Percentiles rank a stretch among this genome's conserved stretches.
phyloP scores from a whole-genome alignment of 768 basidiomycete genomes.

The Lentinula aciculospora region DNA sequence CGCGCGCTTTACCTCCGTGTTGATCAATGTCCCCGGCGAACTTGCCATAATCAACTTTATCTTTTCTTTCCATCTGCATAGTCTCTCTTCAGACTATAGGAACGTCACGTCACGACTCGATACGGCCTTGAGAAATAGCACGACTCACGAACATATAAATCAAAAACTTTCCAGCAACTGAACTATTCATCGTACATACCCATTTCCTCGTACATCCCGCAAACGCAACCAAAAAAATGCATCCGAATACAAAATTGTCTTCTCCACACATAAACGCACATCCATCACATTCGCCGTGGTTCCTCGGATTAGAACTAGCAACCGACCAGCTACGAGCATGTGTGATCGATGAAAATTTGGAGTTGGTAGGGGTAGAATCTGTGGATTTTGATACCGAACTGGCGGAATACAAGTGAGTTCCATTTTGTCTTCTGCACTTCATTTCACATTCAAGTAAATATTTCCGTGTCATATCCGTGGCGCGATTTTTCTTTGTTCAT shows the following conservation, averaged over 20 bases:
- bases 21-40: background rate
- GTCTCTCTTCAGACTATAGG: background rate
- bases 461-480: slow-evolving; percentile 2
- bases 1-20: background rate
- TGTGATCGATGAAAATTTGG: slow-evolving; percentile 77
- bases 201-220: background rate
- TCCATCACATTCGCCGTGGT: slow-evolving; percentile 20
- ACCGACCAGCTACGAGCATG: slow-evolving; percentile 81
- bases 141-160: background rate
- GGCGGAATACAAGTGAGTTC: slow-evolving; percentile 73
- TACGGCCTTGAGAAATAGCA: background rate
- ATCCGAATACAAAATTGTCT: background rate
- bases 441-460: background rate
- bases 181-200: background rate
- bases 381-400: slow-evolving; percentile 82
- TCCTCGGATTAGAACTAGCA: slow-evolving; percentile 82
- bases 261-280: background rate
- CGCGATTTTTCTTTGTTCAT: slow-evolving; percentile 10
- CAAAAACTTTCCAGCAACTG: background rate
- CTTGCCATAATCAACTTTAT: background rate
- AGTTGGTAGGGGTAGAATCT: slow-evolving; percentile 75
- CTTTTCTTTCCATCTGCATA: background rate
- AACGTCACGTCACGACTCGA: background rate
- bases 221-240: background rate
- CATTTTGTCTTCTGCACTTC: background rate